Base-by-base conservation (phyloP, 768 basidiomycete genomes). In the Suillus brevipes region DNA sequence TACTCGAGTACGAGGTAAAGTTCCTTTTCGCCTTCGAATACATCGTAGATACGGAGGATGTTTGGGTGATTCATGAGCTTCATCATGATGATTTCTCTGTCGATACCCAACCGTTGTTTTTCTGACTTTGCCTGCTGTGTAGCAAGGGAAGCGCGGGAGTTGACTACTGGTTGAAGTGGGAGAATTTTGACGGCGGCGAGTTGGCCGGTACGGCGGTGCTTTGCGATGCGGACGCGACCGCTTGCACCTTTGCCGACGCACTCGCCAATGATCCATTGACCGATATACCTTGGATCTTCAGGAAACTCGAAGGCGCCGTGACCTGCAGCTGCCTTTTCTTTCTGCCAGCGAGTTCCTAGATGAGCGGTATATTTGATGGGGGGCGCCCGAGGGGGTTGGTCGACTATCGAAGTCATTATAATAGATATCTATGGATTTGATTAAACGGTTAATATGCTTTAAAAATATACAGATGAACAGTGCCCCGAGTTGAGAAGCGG, bases 11-110 rank as follows among this genome's bases (percentile, higher is more conserved):
- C 89, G 38, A 98, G 87, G 78, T 91, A 97, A 49, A 98, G 88
- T 69, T 97, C 93, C 72, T 85, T 89, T 49, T 92, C 88, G 73
- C 93, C 92, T 78, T 98, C 95, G 78, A 92, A 97, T 62, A 98
- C 96, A 73, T 99, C 96, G 77, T 94, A 95, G 47, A 99, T 89
- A 66, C 91, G 88, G 82, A 98, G 87, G 71, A 99, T 94, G 78
- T 97, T 97, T 2, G 95, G 96, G 74, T 99, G 96, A 72, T 96
- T 93, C 89, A 99, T 95, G 70, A 98, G 90, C 77, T 98, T 99
- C 96, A 99, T 97, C 89, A 98, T 95, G 63, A 92, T 94, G 66
- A 99, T 97, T 77, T 99, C 96, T 67, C 94, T 82, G 75, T 97
- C 95, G 65, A 98, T 90, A 4, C 92, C 91, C 56, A 96, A 85